A percentile compares a stretch with the other conserved stretches of the same genome.
phyloP scores from a whole-genome alignment of 164 flowering plant genomes.

The Annona cherimola region DNA sequence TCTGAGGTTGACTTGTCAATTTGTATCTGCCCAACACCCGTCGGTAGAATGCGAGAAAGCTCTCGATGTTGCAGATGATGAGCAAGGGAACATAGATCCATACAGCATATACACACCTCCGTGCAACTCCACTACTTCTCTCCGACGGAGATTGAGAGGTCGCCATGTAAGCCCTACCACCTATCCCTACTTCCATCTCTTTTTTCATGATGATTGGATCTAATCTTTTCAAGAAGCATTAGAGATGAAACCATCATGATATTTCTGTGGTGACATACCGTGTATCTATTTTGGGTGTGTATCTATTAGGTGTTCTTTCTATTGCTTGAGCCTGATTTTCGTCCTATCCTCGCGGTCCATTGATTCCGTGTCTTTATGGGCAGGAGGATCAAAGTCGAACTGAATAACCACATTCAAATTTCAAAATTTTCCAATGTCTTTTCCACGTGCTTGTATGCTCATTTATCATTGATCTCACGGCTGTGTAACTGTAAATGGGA shows the following conservation, averaged over 20 bases:
- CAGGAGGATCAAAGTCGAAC: not conserved
- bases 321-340: not conserved
- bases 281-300: not conserved
- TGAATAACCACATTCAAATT: too few species aligned
- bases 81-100: conserved; percentile 17
- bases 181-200: not conserved
- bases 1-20: conserved; percentile 21
- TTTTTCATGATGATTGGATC: not conserved
- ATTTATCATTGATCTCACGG: too few species aligned
- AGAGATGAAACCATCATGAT: not conserved
- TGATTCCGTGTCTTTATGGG: not conserved
- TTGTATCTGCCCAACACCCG: not conserved
- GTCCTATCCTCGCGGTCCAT: not conserved
- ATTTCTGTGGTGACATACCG: not conserved
- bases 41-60: conserved; percentile 4
- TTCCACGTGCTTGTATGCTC: too few species aligned
- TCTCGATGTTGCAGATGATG: not conserved
- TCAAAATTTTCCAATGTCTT: too few species aligned
- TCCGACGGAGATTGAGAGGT: conserved; percentile 53
- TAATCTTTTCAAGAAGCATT: not conserved
- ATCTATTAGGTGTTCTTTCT: not conserved
- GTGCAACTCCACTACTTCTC: conserved; percentile 35
- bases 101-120: conserved; percentile 44
- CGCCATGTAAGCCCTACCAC: conserved; percentile 81
- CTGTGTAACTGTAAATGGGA: too few species aligned